Evolutionary conservation across 1,284 basidiomycete genomes (phyloP).

Genomic region (Fomitiporia mediterranea): DNA sequence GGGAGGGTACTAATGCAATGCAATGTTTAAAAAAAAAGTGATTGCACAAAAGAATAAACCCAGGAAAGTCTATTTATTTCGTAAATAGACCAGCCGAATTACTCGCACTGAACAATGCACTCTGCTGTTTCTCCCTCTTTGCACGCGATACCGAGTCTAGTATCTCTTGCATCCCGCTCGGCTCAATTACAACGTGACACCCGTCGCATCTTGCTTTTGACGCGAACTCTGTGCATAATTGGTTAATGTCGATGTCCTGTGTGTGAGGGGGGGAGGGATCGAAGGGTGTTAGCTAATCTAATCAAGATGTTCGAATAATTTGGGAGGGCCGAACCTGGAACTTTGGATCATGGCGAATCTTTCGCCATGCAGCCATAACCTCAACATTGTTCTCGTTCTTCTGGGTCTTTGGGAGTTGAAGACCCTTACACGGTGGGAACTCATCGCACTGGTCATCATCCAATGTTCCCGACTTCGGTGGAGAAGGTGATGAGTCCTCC

Average conservation of each 20-base stretch:
- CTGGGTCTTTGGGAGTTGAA: constrained; percentile 60
- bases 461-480: constrained; percentile 23
- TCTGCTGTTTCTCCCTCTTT: constrained; percentile 13
- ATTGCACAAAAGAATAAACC: too few relatives aligned
- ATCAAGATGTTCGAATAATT: too few relatives aligned
- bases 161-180: constrained; percentile 59
- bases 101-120: constrained; percentile 5
- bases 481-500: constrained; percentile 4
- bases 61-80: too few relatives aligned
- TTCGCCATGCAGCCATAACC: constrained; percentile 70
- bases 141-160: constrained; percentile 44
- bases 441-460: constrained; percentile 32
- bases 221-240: constrained; percentile 71
- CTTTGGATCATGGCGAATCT: constrained; percentile 63
- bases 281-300: constrained; percentile 15
- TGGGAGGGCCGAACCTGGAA: too few relatives aligned
- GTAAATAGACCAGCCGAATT: background rate
- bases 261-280: too few relatives aligned
- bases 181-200: constrained; percentile 72
- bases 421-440: constrained; percentile 56
- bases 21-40: too few relatives aligned
- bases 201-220: constrained; percentile 77
- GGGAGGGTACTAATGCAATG: too few relatives aligned
- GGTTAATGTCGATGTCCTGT: constrained; percentile 70
- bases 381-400: constrained; percentile 70